phyloP scores from a whole-genome alignment of 2,329 filamentous ascomycete species.

The Ceratocystis eucalypticola region DNA sequence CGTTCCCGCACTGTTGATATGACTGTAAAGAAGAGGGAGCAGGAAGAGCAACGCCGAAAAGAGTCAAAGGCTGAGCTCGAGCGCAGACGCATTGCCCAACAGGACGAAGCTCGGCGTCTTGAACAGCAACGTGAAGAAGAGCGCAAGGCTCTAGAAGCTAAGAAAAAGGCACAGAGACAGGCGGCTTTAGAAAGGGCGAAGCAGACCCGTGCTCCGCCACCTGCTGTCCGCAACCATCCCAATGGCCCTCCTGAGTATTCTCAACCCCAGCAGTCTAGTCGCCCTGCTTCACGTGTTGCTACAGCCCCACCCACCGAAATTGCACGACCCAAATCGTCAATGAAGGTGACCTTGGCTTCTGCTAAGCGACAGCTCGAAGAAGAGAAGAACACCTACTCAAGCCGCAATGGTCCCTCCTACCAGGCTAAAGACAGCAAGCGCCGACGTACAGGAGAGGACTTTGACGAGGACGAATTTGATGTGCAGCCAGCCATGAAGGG shows the following conservation, averaged over 20 bases:
- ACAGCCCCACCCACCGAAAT: constrained; percentile 29
- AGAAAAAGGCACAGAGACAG: constrained; percentile 52
- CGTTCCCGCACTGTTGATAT: constrained; percentile 60
- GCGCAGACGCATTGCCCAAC: constrained; percentile 53
- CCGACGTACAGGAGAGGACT: constrained; percentile 60
- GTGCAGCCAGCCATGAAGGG: constrained; percentile 53
- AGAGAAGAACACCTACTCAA: constrained; percentile 43
- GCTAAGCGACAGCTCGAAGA: constrained; percentile 62
- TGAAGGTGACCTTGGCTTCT: constrained; percentile 46
- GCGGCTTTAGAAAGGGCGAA: constrained; percentile 51
- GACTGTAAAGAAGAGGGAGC: constrained; percentile 70
- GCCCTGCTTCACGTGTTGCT: constrained; percentile 46
- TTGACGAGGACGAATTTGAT: constrained; percentile 47
- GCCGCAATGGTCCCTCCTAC: constrained; percentile 46
- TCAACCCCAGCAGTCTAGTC: constrained; percentile 26
- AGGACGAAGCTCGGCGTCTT: constrained; percentile 47
- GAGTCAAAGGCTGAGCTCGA: constrained; percentile 73
- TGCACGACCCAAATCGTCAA: constrained; percentile 26
- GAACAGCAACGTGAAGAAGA: constrained; percentile 48
- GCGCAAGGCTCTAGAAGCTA: constrained; percentile 48
- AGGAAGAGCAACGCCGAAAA: constrained; percentile 69
- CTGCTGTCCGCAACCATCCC: constrained; percentile 42
- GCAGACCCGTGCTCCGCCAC: constrained; percentile 48
- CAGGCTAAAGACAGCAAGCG: constrained; percentile 63
- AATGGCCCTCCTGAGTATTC: constrained; percentile 37